phyloP scores from a whole-genome alignment of 225 moss, liverwort and hornwort species.

The Neckera pumila region DNA sequence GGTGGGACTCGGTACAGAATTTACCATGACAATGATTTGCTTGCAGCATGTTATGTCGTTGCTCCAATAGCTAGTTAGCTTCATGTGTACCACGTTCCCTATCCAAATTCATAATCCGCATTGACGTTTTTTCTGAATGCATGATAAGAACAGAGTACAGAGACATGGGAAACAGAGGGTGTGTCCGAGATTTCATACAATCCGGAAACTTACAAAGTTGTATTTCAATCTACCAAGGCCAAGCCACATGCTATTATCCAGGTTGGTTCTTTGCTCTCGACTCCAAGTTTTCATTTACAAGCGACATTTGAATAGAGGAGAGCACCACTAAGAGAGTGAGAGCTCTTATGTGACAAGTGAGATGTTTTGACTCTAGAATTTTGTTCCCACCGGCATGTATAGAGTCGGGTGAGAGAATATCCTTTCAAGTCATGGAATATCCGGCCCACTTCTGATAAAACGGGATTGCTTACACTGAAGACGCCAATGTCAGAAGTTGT shows the following conservation, averaged over 20 bases:
- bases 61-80: background rate
- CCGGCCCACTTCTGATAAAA: slow-evolving; percentile 49
- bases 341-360: background rate
- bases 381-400: background rate
- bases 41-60: background rate
- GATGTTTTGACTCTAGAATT: background rate
- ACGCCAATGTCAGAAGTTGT: slow-evolving; percentile 44
- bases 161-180: slow-evolving; percentile 83
- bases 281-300: background rate
- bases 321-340: background rate
- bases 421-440: slow-evolving; percentile 78
- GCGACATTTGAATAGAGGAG: background rate
- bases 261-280: slow-evolving; percentile 16
- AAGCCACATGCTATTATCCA: slow-evolving; percentile 67
- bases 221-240: slow-evolving; percentile 75
- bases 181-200: slow-evolving; percentile 61
- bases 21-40: background rate
- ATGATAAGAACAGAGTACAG: slow-evolving; percentile 39
- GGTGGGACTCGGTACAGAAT: slow-evolving; percentile 82
- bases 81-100: background rate
- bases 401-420: slow-evolving; percentile 74
- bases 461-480: slow-evolving; percentile 59
- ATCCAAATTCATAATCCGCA: background rate
- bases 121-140: background rate
- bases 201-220: slow-evolving; percentile 42